Conservation (phyloP, 2,329 filamentous ascomycete species). For the Tolypocladium ophioglossoides region DNA sequence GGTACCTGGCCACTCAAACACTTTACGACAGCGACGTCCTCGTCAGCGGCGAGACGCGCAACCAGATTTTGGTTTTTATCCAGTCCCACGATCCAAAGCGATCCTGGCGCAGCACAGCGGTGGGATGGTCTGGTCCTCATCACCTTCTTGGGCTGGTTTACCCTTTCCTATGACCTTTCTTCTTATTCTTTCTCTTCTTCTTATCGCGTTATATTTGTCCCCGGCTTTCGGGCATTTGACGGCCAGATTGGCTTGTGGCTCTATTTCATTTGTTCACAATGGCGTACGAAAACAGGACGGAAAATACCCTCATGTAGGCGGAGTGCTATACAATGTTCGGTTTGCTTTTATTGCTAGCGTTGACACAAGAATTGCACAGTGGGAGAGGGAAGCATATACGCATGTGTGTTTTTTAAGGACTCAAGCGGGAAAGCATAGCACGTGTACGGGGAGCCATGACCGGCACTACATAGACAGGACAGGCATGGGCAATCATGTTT, state of each 20-base stretch:
- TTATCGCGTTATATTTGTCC: conserved; percentile 1
- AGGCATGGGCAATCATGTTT: not conserved
- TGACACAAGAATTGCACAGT: not conserved
- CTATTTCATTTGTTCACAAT: not conserved
- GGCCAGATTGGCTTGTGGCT: not conserved
- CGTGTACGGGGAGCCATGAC: not conserved
- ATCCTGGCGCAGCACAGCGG: not conserved
- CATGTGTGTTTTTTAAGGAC: not conserved
- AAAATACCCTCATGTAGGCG: conserved; percentile 1
- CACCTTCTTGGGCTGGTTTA: not conserved
- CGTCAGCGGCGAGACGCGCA: not conserved
- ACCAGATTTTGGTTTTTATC: not conserved
- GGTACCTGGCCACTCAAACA: not conserved
- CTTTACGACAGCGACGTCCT: not conserved
- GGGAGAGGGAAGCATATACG: not conserved
- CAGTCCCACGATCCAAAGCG: not conserved
- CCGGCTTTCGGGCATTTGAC: not conserved
- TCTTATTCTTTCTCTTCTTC: conserved; percentile 6
- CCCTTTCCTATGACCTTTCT: not conserved
- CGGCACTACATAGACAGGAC: not conserved
- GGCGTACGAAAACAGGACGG: conserved; percentile 4
- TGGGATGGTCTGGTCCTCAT: not conserved
- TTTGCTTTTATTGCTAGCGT: not conserved
- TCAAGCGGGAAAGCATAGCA: not conserved
- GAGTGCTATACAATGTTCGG: not conserved